Conservation (phyloP, 23 red algal genomes). For the Gracilaria vermiculophylla region DNA sequence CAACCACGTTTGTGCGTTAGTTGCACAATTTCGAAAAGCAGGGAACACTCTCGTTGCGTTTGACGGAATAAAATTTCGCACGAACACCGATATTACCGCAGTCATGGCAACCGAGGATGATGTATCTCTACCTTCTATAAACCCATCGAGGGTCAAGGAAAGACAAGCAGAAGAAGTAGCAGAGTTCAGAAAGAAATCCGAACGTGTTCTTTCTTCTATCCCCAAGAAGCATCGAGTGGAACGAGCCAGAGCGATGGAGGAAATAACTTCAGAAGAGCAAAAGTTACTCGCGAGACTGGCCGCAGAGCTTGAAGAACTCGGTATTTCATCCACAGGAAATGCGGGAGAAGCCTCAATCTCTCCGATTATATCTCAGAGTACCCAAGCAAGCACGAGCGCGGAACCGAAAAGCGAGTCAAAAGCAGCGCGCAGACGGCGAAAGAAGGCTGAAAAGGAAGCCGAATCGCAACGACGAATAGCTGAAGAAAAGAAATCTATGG, state of each 20-base stretch:
- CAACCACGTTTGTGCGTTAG: too few species aligned
- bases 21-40: too few species aligned
- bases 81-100: not conserved
- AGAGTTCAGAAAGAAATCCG: slow-evolving; percentile 44
- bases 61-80: not conserved
- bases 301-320: slow-evolving; percentile 19
- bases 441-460: slow-evolving; percentile 56
- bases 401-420: slow-evolving; percentile 52
- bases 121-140: slow-evolving; percentile 1
- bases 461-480: slow-evolving; percentile 40
- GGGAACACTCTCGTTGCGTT: too few species aligned
- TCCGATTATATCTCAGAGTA: not conserved
- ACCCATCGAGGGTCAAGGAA: not conserved
- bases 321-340: not conserved
- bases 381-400: not conserved
- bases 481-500: slow-evolving; percentile 55
- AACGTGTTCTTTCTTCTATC: slow-evolving; percentile 34
- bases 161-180: slow-evolving; percentile 35
- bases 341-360: not conserved
- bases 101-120: not conserved
- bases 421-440: slow-evolving; percentile 50
- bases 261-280: slow-evolving; percentile 26
- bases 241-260: slow-evolving; percentile 29
- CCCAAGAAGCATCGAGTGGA: slow-evolving; percentile 52
- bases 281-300: slow-evolving; percentile 3